Evolutionary conservation across 192 early-diverging fungal species (phyloP).

Genomic region (Oehlia diaphana): DNA sequence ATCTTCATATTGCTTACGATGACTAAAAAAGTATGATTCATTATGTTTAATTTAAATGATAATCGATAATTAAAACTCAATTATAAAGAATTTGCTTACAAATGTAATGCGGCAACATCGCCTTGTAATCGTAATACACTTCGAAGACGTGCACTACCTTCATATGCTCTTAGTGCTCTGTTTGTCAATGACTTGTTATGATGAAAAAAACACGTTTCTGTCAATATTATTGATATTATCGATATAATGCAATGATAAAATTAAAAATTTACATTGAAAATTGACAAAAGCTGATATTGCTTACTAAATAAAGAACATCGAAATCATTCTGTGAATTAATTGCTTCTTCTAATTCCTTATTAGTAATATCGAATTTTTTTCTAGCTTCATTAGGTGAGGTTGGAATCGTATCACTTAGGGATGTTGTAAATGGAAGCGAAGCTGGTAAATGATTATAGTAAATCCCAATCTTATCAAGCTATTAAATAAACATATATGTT

Average conservation of each 20-base stretch:
- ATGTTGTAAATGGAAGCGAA: slow-evolving; percentile 54
- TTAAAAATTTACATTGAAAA: background rate
- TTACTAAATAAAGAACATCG: slow-evolving; percentile 75
- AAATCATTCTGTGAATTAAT: slow-evolving; percentile 58
- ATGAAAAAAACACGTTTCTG: background rate
- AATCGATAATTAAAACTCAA: background rate
- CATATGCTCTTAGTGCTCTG: slow-evolving; percentile 70
- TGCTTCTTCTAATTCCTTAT: slow-evolving; percentile 61
- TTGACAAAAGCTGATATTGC: background rate
- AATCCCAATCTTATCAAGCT: slow-evolving; percentile 78
- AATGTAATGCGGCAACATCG: slow-evolving; percentile 77
- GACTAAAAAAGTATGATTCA: background rate
- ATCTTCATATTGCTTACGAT: slow-evolving; percentile 63
- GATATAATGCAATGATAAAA: background rate
- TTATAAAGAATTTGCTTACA: slow-evolving; percentile 48
- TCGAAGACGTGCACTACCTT: slow-evolving; percentile 58
- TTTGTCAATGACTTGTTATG: slow-evolving; percentile 55
- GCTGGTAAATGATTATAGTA: slow-evolving; percentile 55
- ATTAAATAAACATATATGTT: slow-evolving; percentile 9
- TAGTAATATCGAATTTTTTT: slow-evolving; percentile 56
- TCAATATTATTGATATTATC: background rate
- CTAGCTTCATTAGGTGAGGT: slow-evolving; percentile 30
- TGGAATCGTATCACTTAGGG: slow-evolving; percentile 40
- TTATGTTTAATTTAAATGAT: background rate
- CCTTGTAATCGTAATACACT: slow-evolving; percentile 65